Percentiles rank a stretch among this genome's conserved stretches.
These are phyloP conservation scores for Leishmania gerbilli DNA, from an alignment of 208 protist species.

Conservation along the genomic window DNA sequence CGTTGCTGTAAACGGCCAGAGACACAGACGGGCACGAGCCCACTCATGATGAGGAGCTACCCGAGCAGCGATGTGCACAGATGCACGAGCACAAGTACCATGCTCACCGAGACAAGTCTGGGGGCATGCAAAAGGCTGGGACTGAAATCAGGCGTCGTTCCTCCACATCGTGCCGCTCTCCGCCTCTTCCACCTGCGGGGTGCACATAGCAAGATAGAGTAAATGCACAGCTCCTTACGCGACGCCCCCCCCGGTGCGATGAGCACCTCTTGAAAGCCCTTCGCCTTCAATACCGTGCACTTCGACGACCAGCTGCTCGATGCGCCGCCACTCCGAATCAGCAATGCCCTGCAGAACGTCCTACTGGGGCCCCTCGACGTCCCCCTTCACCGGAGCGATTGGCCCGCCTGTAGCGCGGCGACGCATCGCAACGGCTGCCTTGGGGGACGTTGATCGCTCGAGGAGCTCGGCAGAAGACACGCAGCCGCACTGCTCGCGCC, in stretches of 20 bases:
- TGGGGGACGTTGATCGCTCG: not conserved
- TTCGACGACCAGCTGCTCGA: slow-evolving; percentile 47
- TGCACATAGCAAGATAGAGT: slow-evolving; percentile 21
- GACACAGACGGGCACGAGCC: not conserved
- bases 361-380: slow-evolving; percentile 51
- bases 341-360: slow-evolving; percentile 41
- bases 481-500: slow-evolving; percentile 15
- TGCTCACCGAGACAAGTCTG: not conserved
- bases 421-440: slow-evolving; percentile 5
- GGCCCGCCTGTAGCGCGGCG: slow-evolving; percentile 5
- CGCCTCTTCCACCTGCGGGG: not conserved
- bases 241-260: slow-evolving; percentile 30
- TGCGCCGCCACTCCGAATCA: slow-evolving; percentile 27
- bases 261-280: slow-evolving; percentile 31
- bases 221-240: slow-evolving; percentile 32
- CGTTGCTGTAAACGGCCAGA: not conserved
- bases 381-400: slow-evolving; percentile 51
- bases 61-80: not conserved
- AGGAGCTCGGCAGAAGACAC: slow-evolving; percentile 29
- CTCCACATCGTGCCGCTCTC: not conserved
- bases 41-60: not conserved
- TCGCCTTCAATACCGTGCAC: slow-evolving; percentile 40
- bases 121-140: not conserved
- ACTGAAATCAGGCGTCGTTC: not conserved
- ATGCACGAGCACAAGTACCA: not conserved